Evolutionary conservation across 129 eudicot species (phyloP), one percentile per base, ranked within the genome.

Genomic region (Oenanthe sinensis): DNA sequence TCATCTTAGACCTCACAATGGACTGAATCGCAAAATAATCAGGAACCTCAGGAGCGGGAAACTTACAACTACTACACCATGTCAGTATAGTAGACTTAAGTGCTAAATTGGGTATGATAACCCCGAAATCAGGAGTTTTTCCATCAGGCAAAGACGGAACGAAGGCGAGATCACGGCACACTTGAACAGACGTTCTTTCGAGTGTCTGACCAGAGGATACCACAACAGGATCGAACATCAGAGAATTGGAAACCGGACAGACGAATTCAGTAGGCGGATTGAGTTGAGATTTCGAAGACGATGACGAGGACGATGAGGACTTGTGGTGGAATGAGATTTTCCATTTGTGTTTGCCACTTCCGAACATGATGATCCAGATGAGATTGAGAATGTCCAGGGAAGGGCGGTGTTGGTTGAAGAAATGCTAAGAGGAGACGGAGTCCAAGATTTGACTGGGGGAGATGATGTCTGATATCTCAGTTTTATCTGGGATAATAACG

Each of bases 191-290:
- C 0, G 79, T 74, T 24, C 92, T 84, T 80, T 96, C 97, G 73
- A 88, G 89, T 13, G 95, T 96, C 55, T 96, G 96, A 43, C 99
- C 97, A 2, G 97, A 96, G 54, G 90, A 71, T 12, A 96, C 95
- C 0, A 96, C 90, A 36, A 89, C 95, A 10, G 99, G 97, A 76
- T 96, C 97, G 52, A 77, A 85, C 90, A 96, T 88, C 43, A 96
- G 60, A 42, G 79, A 68, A 19, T 85, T 84, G 28, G 92, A 86
- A 74, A 96, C 84, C 8, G 99, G 99, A 79, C 99, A 96, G 11
- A 90, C 58, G 72, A 88, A 90, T 10, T 96, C 93, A 46, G 45
- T 80, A 0, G 85, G 89, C 17, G 91, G 92, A 33, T 33, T 33
- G 36, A 33, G 36, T 33, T 33, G 84, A 20, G 83, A 78, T 52